These are phyloP conservation scores for Cucumis hystrix DNA, from an alignment of 306 rosid species.

Conservation along the genomic window DNA sequence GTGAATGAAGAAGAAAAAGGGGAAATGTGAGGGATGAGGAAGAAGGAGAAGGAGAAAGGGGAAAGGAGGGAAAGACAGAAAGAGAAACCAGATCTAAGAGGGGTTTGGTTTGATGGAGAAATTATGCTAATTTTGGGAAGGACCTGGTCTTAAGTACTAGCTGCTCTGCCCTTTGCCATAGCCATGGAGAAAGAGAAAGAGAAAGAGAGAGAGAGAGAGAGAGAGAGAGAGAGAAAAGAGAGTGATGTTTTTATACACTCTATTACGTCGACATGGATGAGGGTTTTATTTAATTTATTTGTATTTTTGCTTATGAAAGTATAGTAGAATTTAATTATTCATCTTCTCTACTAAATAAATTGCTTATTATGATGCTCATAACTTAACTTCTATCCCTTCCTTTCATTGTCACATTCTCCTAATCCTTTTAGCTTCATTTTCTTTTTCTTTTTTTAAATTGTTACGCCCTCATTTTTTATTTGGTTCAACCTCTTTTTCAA, in stretches of 20 bases:
- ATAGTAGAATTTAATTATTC: too few relatives aligned
- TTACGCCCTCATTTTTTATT: too few relatives aligned
- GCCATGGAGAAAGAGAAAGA: background rate
- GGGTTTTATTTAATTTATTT: background rate
- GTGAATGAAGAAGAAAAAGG: background rate
- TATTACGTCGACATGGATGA: background rate
- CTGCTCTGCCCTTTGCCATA: background rate
- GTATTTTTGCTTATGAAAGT: background rate
- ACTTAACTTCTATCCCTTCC: too few relatives aligned
- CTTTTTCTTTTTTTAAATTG: too few relatives aligned
- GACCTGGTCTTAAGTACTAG: conserved; percentile 5
- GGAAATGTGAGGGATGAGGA: background rate
- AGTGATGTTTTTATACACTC: background rate
- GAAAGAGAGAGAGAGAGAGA: too few relatives aligned
- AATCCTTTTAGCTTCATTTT: too few relatives aligned
- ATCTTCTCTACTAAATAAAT: background rate
- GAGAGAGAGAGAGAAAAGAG: background rate
- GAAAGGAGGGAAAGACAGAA: background rate
- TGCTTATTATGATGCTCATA: background rate
- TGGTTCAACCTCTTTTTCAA: too few relatives aligned
- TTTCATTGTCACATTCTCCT: too few relatives aligned
- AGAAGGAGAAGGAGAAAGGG: background rate
- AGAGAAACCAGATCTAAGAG: conserved; percentile 2
- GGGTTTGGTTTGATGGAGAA: background rate
- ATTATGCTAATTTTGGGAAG: background rate